These are phyloP conservation scores for Globisporangium ultimum DNA, from an alignment of 352 stramenopile genomes.

Conservation along the genomic window DNA sequence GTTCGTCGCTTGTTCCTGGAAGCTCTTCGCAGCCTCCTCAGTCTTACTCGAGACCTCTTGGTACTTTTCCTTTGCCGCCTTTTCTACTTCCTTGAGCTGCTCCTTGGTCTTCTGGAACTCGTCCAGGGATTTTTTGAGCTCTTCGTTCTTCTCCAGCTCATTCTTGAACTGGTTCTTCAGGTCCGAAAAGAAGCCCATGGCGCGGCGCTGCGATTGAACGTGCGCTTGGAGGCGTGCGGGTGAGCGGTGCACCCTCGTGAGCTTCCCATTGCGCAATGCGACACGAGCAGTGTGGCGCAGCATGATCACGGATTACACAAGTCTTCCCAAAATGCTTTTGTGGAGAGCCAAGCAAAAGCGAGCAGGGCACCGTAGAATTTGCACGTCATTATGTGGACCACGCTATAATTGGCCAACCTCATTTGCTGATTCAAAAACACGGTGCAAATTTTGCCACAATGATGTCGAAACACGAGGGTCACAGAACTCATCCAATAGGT, in stretches of 20 bases:
- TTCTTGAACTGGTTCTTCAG: conserved; percentile 79
- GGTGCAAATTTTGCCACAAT: too few species aligned
- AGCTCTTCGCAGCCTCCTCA: conserved; percentile 52
- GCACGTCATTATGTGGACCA: not conserved
- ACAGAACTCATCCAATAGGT: too few species aligned
- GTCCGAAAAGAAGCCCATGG: conserved; percentile 74
- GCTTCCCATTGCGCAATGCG: conserved; percentile 16
- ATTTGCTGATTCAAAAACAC: not conserved
- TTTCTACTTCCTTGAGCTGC: conserved; percentile 63
- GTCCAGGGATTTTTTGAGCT: conserved; percentile 77
- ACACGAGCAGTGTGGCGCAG: conserved; percentile 21
- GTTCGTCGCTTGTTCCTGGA: conserved; percentile 48
- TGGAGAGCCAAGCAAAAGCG: not conserved
- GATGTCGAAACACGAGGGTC: too few species aligned
- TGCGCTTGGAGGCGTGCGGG: not conserved
- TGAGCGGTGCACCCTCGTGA: not conserved
- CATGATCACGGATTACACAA: conserved; percentile 13
- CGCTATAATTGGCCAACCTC: not conserved
- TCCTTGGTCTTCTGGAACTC: conserved; percentile 74
- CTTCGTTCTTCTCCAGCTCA: conserved; percentile 79
- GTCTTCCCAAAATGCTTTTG: conserved; percentile 7
- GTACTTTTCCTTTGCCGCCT: conserved; percentile 61
- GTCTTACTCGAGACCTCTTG: conserved; percentile 54
- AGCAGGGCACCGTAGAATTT: too few species aligned
- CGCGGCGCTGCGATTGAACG: conserved; percentile 30